Base-by-base conservation (phyloP, 768 basidiomycete genomes). In the Dictyophora rubrovolvata region DNA sequence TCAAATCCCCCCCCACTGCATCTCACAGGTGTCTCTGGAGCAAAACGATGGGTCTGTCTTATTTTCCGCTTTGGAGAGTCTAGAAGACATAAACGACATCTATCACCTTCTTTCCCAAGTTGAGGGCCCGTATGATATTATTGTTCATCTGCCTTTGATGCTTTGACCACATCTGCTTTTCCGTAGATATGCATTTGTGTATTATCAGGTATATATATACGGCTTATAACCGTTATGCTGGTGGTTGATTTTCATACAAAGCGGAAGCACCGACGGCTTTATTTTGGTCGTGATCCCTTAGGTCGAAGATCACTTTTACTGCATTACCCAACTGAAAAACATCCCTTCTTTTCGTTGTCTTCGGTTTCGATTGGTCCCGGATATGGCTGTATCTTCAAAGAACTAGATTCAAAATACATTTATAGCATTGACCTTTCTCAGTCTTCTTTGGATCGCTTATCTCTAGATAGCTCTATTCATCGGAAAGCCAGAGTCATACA, bases 231-330 rank as follows among this genome's bases (percentile, higher is more conserved):
- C 49, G 16, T 17, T 21, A n/a, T 28, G 21, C 53, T 54, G 10
- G 7, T 34, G 11, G 34, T 48, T 34, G 10, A 50, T 56, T 51
- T 22, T 22, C 42, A 37, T n/a, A 63, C 42, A 56, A 33, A 62
- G 51, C 56, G 37, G 47, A 59, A 42, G 1, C 58, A 76, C 8
- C 68, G 72, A 33, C 76, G 69, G 34, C 65, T 95, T 9, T 88
- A 81, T 70, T 92, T 86, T 65, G 86, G 78, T 16, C 78, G 90
- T 55, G 92, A 95, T 69, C 89, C 90, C 2, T 78, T 93, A 1
- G 92, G 92, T 7, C 79, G 92, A 37, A 79, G 93, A 51, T 93
- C 92, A n/a, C 76, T 95, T 7, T 73, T 95, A 7, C 73, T 89
- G 34, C 87, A 87, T 60, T 74, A 70, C 60, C 86, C 86, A 28